Base-by-base conservation (phyloP, 495 filamentous ascomycete genomes). In the Jackrogersella minutella region DNA sequence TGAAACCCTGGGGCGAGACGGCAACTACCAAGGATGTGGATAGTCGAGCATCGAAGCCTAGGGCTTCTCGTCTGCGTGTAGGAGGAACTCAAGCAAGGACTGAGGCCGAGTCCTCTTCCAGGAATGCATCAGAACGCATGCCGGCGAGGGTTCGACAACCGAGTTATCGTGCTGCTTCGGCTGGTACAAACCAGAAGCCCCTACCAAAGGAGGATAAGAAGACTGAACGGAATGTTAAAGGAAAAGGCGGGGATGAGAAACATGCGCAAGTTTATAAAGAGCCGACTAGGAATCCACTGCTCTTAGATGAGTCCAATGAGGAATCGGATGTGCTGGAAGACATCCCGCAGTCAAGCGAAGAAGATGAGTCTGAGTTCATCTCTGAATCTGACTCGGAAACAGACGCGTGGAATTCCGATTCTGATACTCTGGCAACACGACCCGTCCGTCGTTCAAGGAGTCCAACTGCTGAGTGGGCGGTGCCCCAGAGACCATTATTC, bases 281-380 rank as follows among this genome's bases (percentile, higher is more conserved):
- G 16, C 8, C 17, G 7, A 26, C 49, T 9, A 60, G 24, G 10
- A 39, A 37, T n/a, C 5, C 17, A 37, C 33, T 33, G 5, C 16
- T 19, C 24, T 51, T 26, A 4, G 55, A 30, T 4, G 54, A 59
- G 34, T 51, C 49, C 10, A 47, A 36, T 24, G 61, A 64, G 24
- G 55, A 60, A 22, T 47, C 16, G 9, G 51, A 64, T 8, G 24
- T 30, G 8, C 21, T 56, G 17, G 22, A 62, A 2, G 46, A 67
- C 2, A 47, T 43, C 1, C 0, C 14, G 19, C 9, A 63, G 6
- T 51, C 31, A 5, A 47, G 50, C 13, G 51, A 68, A n/a, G 66
- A 64, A 3, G 65, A 68, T 22, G 43, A 39, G 3, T 70, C 64
- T 0, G 72, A 74, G 41, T 73, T 74, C 19, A 34, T 65, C 7